Conservation (phyloP, 2,329 filamentous ascomycete species). For the Xylaria sp. region DNA sequence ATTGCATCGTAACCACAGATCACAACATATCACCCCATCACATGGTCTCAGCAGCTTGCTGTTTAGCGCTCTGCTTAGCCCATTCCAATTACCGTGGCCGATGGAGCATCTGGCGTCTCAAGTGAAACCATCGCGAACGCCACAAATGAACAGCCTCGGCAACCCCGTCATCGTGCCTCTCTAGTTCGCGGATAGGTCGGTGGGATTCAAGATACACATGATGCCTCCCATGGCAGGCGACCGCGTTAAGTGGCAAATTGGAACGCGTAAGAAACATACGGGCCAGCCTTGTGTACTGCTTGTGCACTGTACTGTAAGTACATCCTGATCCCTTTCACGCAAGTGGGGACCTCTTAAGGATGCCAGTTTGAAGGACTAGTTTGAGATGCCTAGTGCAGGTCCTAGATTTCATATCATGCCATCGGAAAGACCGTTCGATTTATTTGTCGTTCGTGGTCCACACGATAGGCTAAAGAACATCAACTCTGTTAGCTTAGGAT, state of each 20-base stretch:
- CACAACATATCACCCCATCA: background rate
- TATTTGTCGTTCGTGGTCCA: conserved; percentile 20
- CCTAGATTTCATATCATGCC: conserved; percentile 15
- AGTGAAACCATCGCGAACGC: conserved; percentile 4
- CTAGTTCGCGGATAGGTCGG: conserved; percentile 13
- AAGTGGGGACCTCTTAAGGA: conserved; percentile 1
- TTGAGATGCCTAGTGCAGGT: background rate
- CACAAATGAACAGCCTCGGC: conserved; percentile 10
- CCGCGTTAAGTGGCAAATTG: conserved; percentile 12
- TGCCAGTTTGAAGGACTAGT: background rate
- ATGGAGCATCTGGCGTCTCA: background rate
- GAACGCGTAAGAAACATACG: conserved; percentile 6
- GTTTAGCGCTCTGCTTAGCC: background rate
- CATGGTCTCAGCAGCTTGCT: background rate
- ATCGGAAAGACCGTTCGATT: conserved; percentile 19
- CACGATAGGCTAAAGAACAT: background rate
- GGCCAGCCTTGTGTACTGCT: conserved; percentile 12
- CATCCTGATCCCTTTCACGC: background rate
- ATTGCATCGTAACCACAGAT: background rate
- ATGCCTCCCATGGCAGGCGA: background rate
- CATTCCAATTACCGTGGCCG: background rate
- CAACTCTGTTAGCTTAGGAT: conserved; percentile 11
- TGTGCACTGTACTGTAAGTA: background rate
- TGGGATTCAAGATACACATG: background rate
- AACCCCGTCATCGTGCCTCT: conserved; percentile 3